Base-by-base conservation (phyloP, 1,284 basidiomycete species). In the Tilletia walkeri region DNA sequence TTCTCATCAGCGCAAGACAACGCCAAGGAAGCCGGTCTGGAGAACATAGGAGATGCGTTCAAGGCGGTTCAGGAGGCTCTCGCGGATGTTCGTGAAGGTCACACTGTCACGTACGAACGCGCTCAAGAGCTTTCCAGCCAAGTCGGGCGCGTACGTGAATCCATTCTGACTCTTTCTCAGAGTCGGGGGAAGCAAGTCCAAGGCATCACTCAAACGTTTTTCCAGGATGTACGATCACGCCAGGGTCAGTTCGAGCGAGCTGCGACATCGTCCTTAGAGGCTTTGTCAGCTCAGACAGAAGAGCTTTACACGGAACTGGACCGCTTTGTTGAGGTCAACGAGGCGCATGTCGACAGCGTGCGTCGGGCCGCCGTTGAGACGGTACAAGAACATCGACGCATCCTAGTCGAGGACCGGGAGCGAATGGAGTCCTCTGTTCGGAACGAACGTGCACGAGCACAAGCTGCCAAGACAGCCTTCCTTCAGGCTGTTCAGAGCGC, bases 1-100 rank as follows among this genome's bases (percentile, higher is more conserved):
- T 70, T 79, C 5, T 61, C 70, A 45, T 16, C 87, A 87, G 36
- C 75, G 83, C 1, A 88, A 90, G 73, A 45, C 9, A 45, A 45
- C 41, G 14, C 41, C 9, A 45, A 45, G 41, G 41, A 45, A 9
- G 41, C 6, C 6, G 9, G 41, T 45, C 41, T 45, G 41, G 41
- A 45, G 41, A 45, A 45, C 41, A 45, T 45, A 7, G 41, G 41
- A 9, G 41, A 45, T 45, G 41, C 41, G 14, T 45, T 45, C 41
- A 45, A 45, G 41, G 6, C 41, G 41, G 41, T 45, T 14, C 41
- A 45, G 14, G 41, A 45, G 14, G 41, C 41, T 45, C 41, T 45
- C 41, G 41, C 41, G 9, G 41, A 45, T 14, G 41, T 45, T 45
- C 41, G 41, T 14, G 41, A 45, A 14, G 41, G 41, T 14, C 41